These are phyloP conservation scores for Fraxinus angustifolia DNA, from an alignment of 305 asterid genomes.

Conservation along the genomic window DNA sequence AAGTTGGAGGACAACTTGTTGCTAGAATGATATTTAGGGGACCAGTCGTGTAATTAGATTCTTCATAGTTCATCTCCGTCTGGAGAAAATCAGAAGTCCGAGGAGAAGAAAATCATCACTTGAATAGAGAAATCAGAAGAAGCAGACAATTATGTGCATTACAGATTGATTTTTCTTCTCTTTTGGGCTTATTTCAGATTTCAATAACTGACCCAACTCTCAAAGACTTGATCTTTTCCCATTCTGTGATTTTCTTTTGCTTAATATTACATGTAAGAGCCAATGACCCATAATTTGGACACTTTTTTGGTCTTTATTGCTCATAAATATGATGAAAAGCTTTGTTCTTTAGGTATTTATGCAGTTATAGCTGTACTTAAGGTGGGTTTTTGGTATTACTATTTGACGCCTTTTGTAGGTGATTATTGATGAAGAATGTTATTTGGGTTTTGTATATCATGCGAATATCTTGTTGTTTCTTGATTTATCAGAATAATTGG, in stretches of 20 bases:
- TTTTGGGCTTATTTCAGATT: conserved; percentile 29
- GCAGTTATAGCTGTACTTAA: neutral
- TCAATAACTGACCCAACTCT: conserved; percentile 39
- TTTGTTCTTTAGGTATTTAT: neutral
- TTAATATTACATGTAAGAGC: conserved; percentile 27
- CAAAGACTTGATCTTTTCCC: conserved; percentile 27
- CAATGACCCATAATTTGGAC: neutral
- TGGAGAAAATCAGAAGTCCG: conserved; percentile 16
- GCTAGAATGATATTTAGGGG: neutral
- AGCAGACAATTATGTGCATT: neutral
- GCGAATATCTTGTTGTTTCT: conserved; percentile 36
- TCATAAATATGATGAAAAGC: neutral
- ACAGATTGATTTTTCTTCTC: conserved; percentile 6
- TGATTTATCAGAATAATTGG: conserved; percentile 19
- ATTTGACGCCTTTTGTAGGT: neutral
- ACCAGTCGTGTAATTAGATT: neutral
- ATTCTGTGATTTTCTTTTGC: conserved; percentile 1
- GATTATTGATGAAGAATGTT: conserved; percentile 22
- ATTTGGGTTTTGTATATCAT: conserved; percentile 34
- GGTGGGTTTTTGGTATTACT: conserved; percentile 15
- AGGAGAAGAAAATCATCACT: neutral
- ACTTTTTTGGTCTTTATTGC: neutral
- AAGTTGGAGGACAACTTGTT: neutral
- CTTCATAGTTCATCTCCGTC: neutral
- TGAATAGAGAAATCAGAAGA: neutral